Evolutionary conservation across 2,329 filamentous ascomycete species (phyloP).

Genomic region (Cladosporium sp.): DNA sequence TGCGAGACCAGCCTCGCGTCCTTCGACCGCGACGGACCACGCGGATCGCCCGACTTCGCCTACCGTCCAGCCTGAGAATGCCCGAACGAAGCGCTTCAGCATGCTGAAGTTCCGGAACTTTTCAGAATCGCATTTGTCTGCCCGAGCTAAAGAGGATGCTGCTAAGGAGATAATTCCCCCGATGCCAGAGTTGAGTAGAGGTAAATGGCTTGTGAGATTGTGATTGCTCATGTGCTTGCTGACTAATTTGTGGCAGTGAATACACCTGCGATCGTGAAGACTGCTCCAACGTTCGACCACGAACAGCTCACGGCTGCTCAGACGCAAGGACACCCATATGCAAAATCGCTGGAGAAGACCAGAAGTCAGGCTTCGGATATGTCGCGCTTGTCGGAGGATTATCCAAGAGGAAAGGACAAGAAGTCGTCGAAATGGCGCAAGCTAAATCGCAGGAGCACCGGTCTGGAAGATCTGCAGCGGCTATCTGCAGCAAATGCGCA

Average conservation of each 20-base stretch:
- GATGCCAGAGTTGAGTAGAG: constrained; percentile 38
- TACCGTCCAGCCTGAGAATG: constrained; percentile 22
- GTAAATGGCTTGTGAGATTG: neutral
- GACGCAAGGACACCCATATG: constrained; percentile 23
- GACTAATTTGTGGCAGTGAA: constrained; percentile 1
- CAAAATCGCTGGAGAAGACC: constrained; percentile 21
- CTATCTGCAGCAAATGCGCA: constrained; percentile 52
- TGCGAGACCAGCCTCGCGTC: constrained; percentile 15
- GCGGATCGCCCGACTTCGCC: constrained; percentile 22
- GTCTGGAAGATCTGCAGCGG: constrained; percentile 45
- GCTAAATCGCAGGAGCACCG: constrained; percentile 28
- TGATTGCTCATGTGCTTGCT: neutral
- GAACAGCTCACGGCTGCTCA: constrained; percentile 15
- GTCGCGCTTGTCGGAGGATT: constrained; percentile 13
- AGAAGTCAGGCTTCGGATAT: constrained; percentile 10
- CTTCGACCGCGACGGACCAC: constrained; percentile 22
- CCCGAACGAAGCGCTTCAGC: constrained; percentile 51
- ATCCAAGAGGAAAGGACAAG: constrained; percentile 14
- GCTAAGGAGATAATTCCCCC: constrained; percentile 47
- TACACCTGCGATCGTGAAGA: constrained; percentile 76
- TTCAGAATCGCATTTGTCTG: constrained; percentile 83
- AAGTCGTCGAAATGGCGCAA: constrained; percentile 27
- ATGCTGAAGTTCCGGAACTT: constrained; percentile 84
- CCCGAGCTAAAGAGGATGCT: constrained; percentile 66
- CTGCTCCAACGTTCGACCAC: constrained; percentile 66